Conservation (phyloP, 2,329 filamentous ascomycete species). For the Colletotrichum nymphaeae region DNA sequence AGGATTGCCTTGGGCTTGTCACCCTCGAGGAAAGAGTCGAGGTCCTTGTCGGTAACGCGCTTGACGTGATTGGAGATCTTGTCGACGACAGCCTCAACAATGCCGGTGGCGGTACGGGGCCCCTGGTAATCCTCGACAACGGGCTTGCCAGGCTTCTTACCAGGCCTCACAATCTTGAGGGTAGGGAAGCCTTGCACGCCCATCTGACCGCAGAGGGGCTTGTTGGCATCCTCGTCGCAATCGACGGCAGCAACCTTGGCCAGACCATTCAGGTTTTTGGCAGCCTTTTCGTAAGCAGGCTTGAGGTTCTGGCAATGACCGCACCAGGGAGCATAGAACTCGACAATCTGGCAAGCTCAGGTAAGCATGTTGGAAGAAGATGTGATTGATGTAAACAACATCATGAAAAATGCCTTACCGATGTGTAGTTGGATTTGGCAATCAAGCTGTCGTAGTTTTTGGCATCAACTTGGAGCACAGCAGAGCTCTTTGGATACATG, state of each 20-base stretch:
- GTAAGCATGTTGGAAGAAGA: not conserved
- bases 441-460: constrained; percentile 87
- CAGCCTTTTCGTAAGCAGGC: constrained; percentile 94
- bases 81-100: constrained; percentile 85
- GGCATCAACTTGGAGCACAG: constrained; percentile 84
- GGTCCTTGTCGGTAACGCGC: constrained; percentile 80
- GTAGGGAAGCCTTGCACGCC: constrained; percentile 96
- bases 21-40: constrained; percentile 79
- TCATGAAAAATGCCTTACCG: constrained; percentile 62
- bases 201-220: constrained; percentile 85
- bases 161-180: constrained; percentile 89
- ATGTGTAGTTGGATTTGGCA: constrained; percentile 89
- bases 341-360: constrained; percentile 63
- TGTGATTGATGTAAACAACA: not conserved
- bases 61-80: constrained; percentile 95
- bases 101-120: constrained; percentile 82
- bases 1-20: constrained; percentile 86
- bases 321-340: constrained; percentile 98
- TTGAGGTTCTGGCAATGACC: constrained; percentile 97
- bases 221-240: constrained; percentile 95
- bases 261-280: constrained; percentile 87
- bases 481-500: constrained; percentile 87
- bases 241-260: constrained; percentile 95
- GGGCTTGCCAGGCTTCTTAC: constrained; percentile 80
- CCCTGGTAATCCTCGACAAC: constrained; percentile 93